Evolutionary conservation across 495 filamentous ascomycete genomes (phyloP).

Genomic region (Lepraria neglecta): DNA sequence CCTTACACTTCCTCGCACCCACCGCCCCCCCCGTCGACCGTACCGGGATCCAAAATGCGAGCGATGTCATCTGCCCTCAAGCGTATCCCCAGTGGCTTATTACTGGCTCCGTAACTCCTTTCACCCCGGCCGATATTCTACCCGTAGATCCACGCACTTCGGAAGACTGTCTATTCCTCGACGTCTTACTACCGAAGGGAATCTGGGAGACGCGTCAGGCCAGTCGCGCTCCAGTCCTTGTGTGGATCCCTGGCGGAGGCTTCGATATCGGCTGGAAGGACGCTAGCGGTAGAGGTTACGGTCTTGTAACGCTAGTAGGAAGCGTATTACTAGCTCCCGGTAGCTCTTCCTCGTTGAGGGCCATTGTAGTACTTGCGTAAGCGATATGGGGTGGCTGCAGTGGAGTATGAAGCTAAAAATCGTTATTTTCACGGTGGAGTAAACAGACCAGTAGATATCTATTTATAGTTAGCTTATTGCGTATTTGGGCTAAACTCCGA

Average conservation of each 20-base stretch:
- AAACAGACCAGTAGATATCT: too few species aligned
- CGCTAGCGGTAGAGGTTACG: not conserved
- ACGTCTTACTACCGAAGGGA: not conserved
- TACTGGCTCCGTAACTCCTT: not conserved
- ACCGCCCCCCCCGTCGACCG: not conserved
- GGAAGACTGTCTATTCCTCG: constrained; percentile 5
- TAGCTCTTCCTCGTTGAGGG: too few species aligned
- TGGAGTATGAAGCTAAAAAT: too few species aligned
- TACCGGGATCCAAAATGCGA: not conserved
- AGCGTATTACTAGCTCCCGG: too few species aligned
- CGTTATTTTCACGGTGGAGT: too few species aligned
- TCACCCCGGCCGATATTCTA: not conserved
- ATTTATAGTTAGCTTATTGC: too few species aligned
- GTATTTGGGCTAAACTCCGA: too few species aligned
- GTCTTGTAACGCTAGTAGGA: not conserved
- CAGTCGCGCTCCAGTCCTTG: not conserved
- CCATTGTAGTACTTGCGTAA: too few species aligned
- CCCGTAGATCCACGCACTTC: not conserved
- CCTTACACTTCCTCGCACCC: not conserved
- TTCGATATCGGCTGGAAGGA: not conserved
- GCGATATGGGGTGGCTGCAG: too few species aligned
- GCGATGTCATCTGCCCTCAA: not conserved
- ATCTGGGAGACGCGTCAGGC: not conserved
- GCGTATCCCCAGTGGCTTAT: not conserved
- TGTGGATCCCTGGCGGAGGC: constrained; percentile 2